Conservation (phyloP, 441 rosid species). For the Lagerstroemia fauriei region DNA sequence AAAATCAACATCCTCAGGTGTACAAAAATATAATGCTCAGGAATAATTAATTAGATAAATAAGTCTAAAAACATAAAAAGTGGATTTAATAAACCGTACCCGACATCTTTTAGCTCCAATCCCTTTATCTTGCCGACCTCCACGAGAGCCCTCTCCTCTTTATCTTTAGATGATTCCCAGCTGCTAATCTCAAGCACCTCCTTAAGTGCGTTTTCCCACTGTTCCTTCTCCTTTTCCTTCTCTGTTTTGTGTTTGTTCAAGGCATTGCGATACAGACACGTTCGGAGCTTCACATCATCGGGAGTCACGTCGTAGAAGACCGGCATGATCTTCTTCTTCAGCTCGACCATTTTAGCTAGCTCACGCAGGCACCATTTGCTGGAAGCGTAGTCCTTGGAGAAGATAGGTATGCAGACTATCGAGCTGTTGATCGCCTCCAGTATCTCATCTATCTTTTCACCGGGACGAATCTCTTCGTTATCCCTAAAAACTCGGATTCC, state of each 20-base stretch:
- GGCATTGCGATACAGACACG: not conserved
- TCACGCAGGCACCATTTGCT: conserved; percentile 2
- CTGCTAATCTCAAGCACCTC: not conserved
- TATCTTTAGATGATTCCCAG: not conserved
- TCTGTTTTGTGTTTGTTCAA: not conserved
- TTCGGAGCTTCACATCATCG: not conserved
- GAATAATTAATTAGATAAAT: no score
- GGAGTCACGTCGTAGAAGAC: not conserved
- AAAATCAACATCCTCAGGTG: no score
- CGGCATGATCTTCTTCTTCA: not conserved
- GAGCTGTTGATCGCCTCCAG: not conserved
- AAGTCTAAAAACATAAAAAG: no score
- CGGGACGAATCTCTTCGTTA: not conserved
- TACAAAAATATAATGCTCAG: no score
- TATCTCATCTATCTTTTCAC: not conserved
- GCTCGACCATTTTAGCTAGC: not conserved
- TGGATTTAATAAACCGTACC: not conserved
- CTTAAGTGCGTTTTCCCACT: not conserved
- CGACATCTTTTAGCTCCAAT: not conserved
- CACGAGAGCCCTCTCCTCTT: not conserved
- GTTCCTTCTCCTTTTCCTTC: not conserved
- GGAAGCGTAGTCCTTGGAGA: not conserved
- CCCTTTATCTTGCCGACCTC: not conserved
- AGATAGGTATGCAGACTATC: not conserved
- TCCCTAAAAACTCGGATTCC: not conserved